These are phyloP conservation scores for Gracilaria domingensis DNA, from an alignment of 23 red algal species.

Conservation along the genomic window DNA sequence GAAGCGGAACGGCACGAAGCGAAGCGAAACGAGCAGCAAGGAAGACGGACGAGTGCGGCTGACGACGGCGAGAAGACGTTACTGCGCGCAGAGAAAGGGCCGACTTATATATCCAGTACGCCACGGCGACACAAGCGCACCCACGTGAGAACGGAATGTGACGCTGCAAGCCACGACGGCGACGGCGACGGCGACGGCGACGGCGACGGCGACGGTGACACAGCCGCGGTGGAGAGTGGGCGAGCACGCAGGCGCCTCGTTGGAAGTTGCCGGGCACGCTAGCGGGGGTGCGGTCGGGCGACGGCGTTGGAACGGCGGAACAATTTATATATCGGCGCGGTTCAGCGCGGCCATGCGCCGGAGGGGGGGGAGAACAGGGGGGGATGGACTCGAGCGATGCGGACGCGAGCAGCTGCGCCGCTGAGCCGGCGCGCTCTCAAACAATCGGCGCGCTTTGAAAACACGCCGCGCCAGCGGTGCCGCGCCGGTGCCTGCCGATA, in stretches of 20 bases:
- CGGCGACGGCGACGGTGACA: too few species aligned
- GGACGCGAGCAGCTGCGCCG: not conserved
- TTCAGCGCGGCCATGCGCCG: not conserved
- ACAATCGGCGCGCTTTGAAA: constrained; percentile 1
- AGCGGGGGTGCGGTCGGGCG: too few species aligned
- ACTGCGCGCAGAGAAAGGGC: too few species aligned
- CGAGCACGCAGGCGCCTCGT: not conserved
- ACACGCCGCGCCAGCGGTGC: too few species aligned
- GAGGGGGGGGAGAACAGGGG: not conserved
- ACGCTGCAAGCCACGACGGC: not conserved
- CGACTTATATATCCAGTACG: too few species aligned
- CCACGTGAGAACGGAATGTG: too few species aligned
- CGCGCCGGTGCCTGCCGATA: too few species aligned
- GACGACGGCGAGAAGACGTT: too few species aligned
- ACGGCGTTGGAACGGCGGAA: not conserved
- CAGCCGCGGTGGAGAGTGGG: too few species aligned
- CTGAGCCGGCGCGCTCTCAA: not conserved
- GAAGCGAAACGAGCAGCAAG: too few species aligned
- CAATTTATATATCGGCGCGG: not conserved
- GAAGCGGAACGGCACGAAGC: not conserved
- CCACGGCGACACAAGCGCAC: too few species aligned
- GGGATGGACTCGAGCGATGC: not conserved
- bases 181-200: not conserved
- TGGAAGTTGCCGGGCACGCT: not conserved
- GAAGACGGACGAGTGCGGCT: too few species aligned